These are phyloP conservation scores for Zopfia rhizophila DNA, from an alignment of 2,329 filamentous ascomycete species.

Conservation along the genomic window DNA sequence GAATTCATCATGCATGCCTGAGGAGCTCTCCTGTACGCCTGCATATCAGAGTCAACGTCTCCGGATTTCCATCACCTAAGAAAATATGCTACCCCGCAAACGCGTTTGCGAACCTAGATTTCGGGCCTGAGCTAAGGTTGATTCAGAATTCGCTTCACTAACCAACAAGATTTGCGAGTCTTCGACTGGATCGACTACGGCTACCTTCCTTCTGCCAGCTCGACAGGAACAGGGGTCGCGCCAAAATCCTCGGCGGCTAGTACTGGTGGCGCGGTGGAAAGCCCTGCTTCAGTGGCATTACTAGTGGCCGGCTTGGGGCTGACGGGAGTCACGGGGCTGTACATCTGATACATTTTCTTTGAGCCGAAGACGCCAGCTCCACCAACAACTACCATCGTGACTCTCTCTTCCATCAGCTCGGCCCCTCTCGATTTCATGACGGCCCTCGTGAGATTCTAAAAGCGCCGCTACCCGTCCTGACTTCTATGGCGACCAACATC, in stretches of 20 bases:
- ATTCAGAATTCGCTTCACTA: slow-evolving; percentile 15
- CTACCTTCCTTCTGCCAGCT: slow-evolving; percentile 18
- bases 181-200: slow-evolving; percentile 14
- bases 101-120: slow-evolving; percentile 26
- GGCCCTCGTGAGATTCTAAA: slow-evolving; percentile 29
- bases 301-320: slow-evolving; percentile 26
- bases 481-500: no score
- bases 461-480: no score
- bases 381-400: slow-evolving; percentile 44
- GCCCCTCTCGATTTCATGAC: no score
- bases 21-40: slow-evolving; percentile 6
- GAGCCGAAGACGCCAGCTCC: slow-evolving; percentile 38
- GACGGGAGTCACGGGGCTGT: slow-evolving; percentile 35
- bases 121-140: slow-evolving; percentile 2
- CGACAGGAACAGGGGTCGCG: slow-evolving; percentile 27
- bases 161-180: slow-evolving; percentile 2
- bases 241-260: slow-evolving; percentile 14
- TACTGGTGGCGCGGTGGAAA: slow-evolving; percentile 26
- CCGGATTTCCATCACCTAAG: slow-evolving; percentile 41
- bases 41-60: slow-evolving; percentile 10
- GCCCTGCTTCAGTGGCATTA: slow-evolving; percentile 26
- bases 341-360: slow-evolving; percentile 34
- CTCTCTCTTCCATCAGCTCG: slow-evolving; percentile 30
- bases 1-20: slow-evolving; percentile 5
- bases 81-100: slow-evolving; percentile 47